Conservation (phyloP, 768 basidiomycete genomes). For the Boletellus sp. region DNA sequence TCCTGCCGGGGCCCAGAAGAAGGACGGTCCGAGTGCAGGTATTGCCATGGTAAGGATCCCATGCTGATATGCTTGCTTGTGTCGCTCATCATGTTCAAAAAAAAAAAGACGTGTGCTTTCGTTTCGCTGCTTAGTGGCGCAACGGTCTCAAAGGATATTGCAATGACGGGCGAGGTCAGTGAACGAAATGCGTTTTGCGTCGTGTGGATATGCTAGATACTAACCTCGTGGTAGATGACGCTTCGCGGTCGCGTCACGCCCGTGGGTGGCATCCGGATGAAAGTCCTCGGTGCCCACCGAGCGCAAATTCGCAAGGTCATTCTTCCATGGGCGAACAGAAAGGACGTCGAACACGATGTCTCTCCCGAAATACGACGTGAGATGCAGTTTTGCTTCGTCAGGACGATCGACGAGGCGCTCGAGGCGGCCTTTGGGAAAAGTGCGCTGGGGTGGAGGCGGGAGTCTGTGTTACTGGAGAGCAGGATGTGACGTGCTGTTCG, state of each 20-base stretch:
- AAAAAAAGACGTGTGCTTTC: constrained; percentile 68
- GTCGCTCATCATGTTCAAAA: constrained; percentile 2
- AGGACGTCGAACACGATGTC: constrained; percentile 85
- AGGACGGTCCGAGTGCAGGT: constrained; percentile 91
- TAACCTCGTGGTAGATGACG: constrained; percentile 53
- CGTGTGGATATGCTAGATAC: not conserved
- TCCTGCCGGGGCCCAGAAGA: constrained; percentile 87
- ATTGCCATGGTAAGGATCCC: constrained; percentile 67
- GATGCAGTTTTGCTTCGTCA: constrained; percentile 81
- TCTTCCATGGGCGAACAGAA: constrained; percentile 78
- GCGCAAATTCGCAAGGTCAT: constrained; percentile 82
- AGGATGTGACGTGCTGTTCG: constrained; percentile 36
- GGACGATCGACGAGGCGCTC: constrained; percentile 73
- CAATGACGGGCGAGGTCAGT: constrained; percentile 87
- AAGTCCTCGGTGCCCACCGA: constrained; percentile 85
- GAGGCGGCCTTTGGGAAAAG: constrained; percentile 80
- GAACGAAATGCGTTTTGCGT: not conserved
- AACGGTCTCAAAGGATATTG: constrained; percentile 65
- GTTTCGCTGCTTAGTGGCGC: constrained; percentile 80
- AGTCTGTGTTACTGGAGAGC: constrained; percentile 49
- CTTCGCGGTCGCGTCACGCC: constrained; percentile 77
- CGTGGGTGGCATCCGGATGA: constrained; percentile 91
- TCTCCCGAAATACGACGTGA: constrained; percentile 66
- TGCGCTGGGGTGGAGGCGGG: constrained; percentile 60
- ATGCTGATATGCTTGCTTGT: not conserved